Evolutionary conservation across 2,329 filamentous ascomycete genomes (phyloP), one percentile per base, ranked within the genome.

Genomic region (Talaromyces sp.): DNA sequence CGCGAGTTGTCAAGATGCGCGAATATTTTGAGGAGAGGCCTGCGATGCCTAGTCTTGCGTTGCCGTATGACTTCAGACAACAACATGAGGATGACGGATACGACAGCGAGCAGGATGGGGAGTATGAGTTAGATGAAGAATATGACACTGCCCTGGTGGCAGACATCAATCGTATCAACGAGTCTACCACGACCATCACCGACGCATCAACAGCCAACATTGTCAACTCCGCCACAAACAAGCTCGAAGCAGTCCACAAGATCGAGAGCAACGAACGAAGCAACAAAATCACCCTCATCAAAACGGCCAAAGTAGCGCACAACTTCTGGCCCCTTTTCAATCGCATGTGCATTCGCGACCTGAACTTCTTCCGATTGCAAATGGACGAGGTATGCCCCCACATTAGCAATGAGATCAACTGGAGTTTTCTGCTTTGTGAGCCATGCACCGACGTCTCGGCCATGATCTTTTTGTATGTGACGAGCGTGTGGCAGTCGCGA

Each of bases 351-450:
- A 16, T 57, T 13, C 43, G 35, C 37, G 52, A 63, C 41, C 22
- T 63, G 61, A 39, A 52, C 27, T 19, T 16, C 19, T 35, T 63
- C 3, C 37, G 52, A n/a, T 6, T 22, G 10, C n/a, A 35, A n/a
- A 27, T 63, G 50, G 37, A 57, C 9, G 11, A 24, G 31, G 8
- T 14, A 0, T 57, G 39, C 39, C 27, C 61, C 10, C 16, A 43
- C 7, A 27, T 57, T 7, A 31, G 8, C 16, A 24, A 57, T 7
- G 69, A 67, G 64, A 72, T 66, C 68, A 67, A 68, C 62, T 72
- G 66, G 71, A 67, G 59, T 43, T 68, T 67, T 60, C 37, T 62
- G 58, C 43, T 62, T 64, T 47, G 59, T 39, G 27, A 64, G 50
- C 37, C 39, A 50, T 43, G 57, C 50, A 56, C 59, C 43, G 56